Evolutionary conservation across 345 rosid genomes (phyloP).

Genomic region (Excoecaria agallocha): DNA sequence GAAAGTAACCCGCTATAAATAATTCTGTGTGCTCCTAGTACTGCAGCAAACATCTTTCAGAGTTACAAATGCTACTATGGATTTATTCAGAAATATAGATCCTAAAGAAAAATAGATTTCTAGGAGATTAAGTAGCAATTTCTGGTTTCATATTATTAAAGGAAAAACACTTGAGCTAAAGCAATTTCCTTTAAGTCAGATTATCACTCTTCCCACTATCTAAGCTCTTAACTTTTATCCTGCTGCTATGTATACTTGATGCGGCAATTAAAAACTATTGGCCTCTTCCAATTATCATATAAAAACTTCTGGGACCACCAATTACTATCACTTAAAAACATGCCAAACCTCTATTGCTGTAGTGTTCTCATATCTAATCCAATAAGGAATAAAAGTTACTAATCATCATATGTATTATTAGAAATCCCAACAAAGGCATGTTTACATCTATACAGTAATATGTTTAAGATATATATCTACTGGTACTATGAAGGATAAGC

Average conservation of each 20-base stretch:
- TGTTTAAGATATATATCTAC: neutral
- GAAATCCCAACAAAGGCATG: constrained; percentile 6
- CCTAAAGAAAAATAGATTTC: neutral
- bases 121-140: neutral
- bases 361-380: constrained; percentile 32
- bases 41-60: neutral
- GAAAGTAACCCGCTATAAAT: constrained; percentile 19
- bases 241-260: constrained; percentile 11
- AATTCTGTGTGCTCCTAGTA: neutral
- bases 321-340: constrained; percentile 19
- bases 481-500: neutral
- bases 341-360: constrained; percentile 7
- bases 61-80: neutral
- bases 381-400: constrained; percentile 4
- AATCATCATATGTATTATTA: constrained; percentile 5
- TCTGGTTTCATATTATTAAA: neutral
- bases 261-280: constrained; percentile 23
- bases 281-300: constrained; percentile 9
- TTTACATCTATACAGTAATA: neutral
- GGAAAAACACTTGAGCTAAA: neutral
- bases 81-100: neutral
- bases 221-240: constrained; percentile 16
- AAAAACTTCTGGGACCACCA: constrained; percentile 33
- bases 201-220: constrained; percentile 9
- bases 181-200: neutral